Percentiles rank a stretch among this genome's conserved stretches.
These are phyloP conservation scores for Claviceps pusilla DNA, from an alignment of 2,329 filamentous ascomycete species.

Conservation along the genomic window DNA sequence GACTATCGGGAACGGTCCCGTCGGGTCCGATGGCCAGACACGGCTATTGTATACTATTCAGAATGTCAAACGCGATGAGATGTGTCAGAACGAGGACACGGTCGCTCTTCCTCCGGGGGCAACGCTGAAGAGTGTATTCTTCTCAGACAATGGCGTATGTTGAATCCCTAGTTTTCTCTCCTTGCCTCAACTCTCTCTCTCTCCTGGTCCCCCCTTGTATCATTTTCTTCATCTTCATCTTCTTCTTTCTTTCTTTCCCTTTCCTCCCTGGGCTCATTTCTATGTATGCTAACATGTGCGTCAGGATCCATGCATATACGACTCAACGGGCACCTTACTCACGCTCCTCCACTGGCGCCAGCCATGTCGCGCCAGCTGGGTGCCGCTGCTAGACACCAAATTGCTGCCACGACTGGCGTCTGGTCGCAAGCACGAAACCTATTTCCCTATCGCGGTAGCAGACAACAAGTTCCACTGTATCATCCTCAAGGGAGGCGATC, in stretches of 20 bases:
- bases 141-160: constrained; percentile 72
- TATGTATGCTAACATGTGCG: background rate
- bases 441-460: constrained; percentile 91
- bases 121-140: constrained; percentile 71
- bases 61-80: constrained; percentile 82
- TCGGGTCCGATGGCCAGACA: constrained; percentile 62
- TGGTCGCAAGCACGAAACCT: constrained; percentile 75
- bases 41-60: constrained; percentile 82
- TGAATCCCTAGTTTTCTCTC: background rate
- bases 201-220: no score
- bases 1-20: constrained; percentile 82
- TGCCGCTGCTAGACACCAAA: constrained; percentile 81
- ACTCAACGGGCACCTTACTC: constrained; percentile 76
- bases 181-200: background rate
- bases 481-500: constrained; percentile 89
- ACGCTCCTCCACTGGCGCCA: constrained; percentile 83
- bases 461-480: constrained; percentile 93
- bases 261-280: background rate
- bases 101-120: constrained; percentile 66
- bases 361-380: constrained; percentile 74
- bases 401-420: constrained; percentile 66
- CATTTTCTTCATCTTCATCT: background rate
- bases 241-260: background rate
- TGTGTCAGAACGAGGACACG: constrained; percentile 87
- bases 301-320: constrained; percentile 89